Base-by-base conservation (phyloP, 257 asterid species). In the Jacaranda copaia region DNA sequence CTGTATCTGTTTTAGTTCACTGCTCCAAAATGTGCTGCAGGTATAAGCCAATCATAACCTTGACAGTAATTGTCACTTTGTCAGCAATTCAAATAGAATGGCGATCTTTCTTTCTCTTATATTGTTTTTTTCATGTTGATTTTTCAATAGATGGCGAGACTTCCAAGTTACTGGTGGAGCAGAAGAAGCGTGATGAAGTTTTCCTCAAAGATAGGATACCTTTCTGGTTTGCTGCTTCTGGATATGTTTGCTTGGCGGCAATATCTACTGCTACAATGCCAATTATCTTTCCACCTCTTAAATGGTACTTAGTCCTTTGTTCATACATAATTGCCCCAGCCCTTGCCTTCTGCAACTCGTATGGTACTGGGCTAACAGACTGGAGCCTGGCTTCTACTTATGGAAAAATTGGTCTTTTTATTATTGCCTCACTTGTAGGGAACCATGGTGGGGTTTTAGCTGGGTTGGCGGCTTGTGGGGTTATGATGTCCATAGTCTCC, bases 341-440 rank as follows among this genome's bases (percentile, higher is more conserved):
- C 58, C 93, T 94, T 67, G 98, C 99, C 75, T 92, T 94, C 91
- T 94, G 96, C 91, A 94, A 94, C 81, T 92, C 98, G 16, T 94
- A 94, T 16, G 99, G 99, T 68, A 77, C 94, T 45, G 99, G 98
- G 38, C 93, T 94, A 74, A 94, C 99, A 6, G 99, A 94, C 87
- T 94, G 97, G 97, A 92, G 89, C 81, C 83, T 94, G 79, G 93
- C 97, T 68, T 88, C 98, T 49, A 92, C 98, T 32, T 94, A 94
- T 8, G 99, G 99, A 7, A 94, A 92, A 82, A 88, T 94, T 19
- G 99, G 99, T 14, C 97, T 94, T 19, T 94, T 94, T 74, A 91
- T 89, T 11, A 83, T 94, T n/a, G 96, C 98, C 49, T 88, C 98
- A 7, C 80, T 94, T 42, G 96, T 94, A 0, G 99, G 99, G 70